Evolutionary conservation across 2,329 filamentous ascomycete genomes (phyloP).

Genomic region (Colletotrichum aenigma): DNA sequence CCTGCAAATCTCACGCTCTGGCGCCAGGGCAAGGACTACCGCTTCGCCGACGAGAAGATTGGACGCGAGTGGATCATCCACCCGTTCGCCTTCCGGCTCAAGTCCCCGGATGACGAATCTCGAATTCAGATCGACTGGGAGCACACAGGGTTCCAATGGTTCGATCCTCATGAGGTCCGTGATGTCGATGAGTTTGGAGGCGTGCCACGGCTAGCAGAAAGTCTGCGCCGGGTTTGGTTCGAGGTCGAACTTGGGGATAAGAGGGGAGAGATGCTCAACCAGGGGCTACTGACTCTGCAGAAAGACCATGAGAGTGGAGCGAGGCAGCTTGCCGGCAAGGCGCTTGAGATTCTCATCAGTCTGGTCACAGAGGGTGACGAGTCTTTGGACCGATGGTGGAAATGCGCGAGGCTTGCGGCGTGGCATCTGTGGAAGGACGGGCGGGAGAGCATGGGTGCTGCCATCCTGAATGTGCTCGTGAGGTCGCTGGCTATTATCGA

Average conservation of each 20-base stretch:
- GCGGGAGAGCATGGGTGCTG: constrained; percentile 68
- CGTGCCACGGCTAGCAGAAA: constrained; percentile 63
- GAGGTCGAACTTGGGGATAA: constrained; percentile 52
- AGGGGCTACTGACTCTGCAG: constrained; percentile 53
- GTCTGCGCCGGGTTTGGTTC: constrained; percentile 63
- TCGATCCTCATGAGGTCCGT: constrained; percentile 53
- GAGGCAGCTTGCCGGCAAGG: constrained; percentile 58
- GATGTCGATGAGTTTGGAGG: constrained; percentile 51
- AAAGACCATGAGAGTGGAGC: constrained; percentile 65
- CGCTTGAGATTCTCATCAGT: constrained; percentile 53
- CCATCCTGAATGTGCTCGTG: constrained; percentile 57
- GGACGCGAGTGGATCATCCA: constrained; percentile 66
- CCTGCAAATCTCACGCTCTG: constrained; percentile 51
- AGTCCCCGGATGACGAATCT: constrained; percentile 40
- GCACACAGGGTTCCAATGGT: constrained; percentile 63
- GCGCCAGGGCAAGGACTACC: constrained; percentile 62
- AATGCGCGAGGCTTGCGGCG: constrained; percentile 54
- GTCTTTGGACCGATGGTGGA: constrained; percentile 55
- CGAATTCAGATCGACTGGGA: constrained; percentile 66
- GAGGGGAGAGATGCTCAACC: constrained; percentile 49
- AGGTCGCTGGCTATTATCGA: constrained; percentile 47
- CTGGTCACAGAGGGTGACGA: constrained; percentile 36
- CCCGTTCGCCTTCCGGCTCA: constrained; percentile 64
- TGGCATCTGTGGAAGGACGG: constrained; percentile 72
- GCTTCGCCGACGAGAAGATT: constrained; percentile 56